Evolutionary conservation across 768 basidiomycete genomes (phyloP).

Genomic region (Boletus speciosus): DNA sequence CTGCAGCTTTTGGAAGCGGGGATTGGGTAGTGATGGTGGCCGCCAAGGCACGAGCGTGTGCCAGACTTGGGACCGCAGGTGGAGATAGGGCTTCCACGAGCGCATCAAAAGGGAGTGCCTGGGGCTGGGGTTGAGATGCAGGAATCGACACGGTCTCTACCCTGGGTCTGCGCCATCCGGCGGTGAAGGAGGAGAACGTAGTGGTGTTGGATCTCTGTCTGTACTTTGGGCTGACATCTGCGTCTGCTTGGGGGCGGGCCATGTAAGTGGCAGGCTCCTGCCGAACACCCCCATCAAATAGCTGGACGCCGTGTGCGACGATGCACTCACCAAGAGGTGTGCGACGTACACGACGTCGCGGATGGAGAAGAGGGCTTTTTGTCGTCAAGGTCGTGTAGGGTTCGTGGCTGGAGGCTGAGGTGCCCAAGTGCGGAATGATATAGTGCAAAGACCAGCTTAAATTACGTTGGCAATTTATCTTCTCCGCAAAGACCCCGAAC

Average conservation of each 20-base stretch:
- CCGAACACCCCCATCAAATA: constrained; percentile 5
- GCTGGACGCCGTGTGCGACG: background rate
- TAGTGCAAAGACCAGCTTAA: constrained; percentile 3
- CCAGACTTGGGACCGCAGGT: constrained; percentile 62
- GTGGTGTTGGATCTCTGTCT: constrained; percentile 44
- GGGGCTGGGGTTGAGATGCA: constrained; percentile 25
- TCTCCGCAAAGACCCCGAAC: constrained; percentile 15
- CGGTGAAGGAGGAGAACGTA: constrained; percentile 36
- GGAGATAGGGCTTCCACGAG: constrained; percentile 45
- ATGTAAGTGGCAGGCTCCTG: constrained; percentile 19
- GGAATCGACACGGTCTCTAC: constrained; percentile 29
- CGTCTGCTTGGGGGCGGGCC: constrained; percentile 32
- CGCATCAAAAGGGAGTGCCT: constrained; percentile 38
- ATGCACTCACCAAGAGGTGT: constrained; percentile 12
- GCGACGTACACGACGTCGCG: constrained; percentile 9
- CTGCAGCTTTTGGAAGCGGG: constrained; percentile 50
- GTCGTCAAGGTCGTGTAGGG: constrained; percentile 18
- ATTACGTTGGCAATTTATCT: constrained; percentile 22
- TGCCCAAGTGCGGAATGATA: background rate
- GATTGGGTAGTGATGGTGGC: constrained; percentile 46
- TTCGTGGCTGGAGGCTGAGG: constrained; percentile 7
- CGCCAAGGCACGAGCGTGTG: constrained; percentile 61
- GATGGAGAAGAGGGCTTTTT: background rate
- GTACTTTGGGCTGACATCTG: constrained; percentile 28
- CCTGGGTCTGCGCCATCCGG: constrained; percentile 38